These are phyloP conservation scores for Cryptococcus maquisensis DNA, from an alignment of 1,284 basidiomycete species.

Conservation along the genomic window DNA sequence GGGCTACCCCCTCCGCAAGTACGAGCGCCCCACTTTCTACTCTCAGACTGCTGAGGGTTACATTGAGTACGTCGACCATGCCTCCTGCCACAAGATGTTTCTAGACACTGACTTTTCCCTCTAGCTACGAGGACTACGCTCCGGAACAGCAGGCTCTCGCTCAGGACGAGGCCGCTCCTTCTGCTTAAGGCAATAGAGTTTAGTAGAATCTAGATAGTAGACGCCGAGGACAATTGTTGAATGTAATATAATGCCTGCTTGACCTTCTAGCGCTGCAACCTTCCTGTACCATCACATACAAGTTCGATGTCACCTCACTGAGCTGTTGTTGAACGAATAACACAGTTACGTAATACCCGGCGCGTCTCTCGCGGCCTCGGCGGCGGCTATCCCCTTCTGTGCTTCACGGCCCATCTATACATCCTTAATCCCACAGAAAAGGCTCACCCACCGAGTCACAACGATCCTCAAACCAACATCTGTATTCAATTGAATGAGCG, in stretches of 20 bases:
- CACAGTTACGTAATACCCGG: too few species aligned
- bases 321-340: too few species aligned
- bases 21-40: conserved; percentile 29
- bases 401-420: too few species aligned
- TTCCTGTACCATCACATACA: too few species aligned
- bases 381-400: too few species aligned
- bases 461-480: too few species aligned
- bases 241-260: neutral
- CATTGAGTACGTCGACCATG: conserved; percentile 5
- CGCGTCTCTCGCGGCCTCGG: too few species aligned
- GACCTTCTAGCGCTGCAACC: too few species aligned
- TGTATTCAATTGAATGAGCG: too few species aligned
- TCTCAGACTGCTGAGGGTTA: conserved; percentile 10
- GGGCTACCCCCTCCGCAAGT: conserved; percentile 34
- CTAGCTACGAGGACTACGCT: neutral
- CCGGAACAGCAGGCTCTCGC: neutral
- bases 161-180: neutral
- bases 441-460: too few species aligned
- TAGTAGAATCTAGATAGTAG: neutral
- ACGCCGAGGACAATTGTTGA: neutral
- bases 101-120: neutral
- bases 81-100: neutral
- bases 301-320: too few species aligned
- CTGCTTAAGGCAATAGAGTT: neutral
- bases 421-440: too few species aligned